Evolutionary conservation across 257 asterid species (phyloP).

Genomic region (Solanum verrucosum): DNA sequence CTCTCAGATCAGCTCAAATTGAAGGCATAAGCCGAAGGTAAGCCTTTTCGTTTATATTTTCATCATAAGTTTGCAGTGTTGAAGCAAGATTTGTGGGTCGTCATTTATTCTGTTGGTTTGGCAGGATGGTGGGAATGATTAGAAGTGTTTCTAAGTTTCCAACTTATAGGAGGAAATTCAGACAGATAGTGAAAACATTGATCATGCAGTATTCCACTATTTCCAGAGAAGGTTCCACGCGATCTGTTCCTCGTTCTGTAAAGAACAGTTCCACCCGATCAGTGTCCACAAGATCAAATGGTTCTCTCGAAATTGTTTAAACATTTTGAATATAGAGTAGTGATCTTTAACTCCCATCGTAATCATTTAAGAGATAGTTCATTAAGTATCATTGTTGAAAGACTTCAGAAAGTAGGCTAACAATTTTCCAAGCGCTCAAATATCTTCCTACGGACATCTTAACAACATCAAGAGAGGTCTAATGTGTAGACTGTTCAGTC

Average conservation of each 20-base stretch:
- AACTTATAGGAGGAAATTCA: constrained; percentile 66
- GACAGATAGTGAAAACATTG: constrained; percentile 68
- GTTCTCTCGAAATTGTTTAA: constrained; percentile 53
- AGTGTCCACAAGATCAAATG: constrained; percentile 26
- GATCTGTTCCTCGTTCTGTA: constrained; percentile 26
- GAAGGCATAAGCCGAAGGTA: constrained; percentile 91
- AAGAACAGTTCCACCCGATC: constrained; percentile 37
- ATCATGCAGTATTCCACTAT: constrained; percentile 9
- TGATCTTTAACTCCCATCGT: background rate
- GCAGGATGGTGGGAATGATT: constrained; percentile 78
- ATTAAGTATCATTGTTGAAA: background rate
- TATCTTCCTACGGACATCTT: background rate
- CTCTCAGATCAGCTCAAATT: constrained; percentile 80
- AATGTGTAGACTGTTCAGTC: background rate
- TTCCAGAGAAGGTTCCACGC: constrained; percentile 32
- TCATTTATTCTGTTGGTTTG: background rate
- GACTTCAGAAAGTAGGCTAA: background rate
- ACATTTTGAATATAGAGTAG: background rate
- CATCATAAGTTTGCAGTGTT: background rate
- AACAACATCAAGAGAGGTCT: background rate
- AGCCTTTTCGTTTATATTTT: background rate
- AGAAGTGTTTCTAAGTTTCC: constrained; percentile 67
- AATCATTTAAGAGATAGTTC: background rate
- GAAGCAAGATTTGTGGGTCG: background rate
- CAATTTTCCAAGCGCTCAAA: background rate